Evolutionary conservation across 2,329 filamentous ascomycete genomes (phyloP), one percentile per base, ranked within the genome.

Genomic region (Blastomyces emzantsi): DNA sequence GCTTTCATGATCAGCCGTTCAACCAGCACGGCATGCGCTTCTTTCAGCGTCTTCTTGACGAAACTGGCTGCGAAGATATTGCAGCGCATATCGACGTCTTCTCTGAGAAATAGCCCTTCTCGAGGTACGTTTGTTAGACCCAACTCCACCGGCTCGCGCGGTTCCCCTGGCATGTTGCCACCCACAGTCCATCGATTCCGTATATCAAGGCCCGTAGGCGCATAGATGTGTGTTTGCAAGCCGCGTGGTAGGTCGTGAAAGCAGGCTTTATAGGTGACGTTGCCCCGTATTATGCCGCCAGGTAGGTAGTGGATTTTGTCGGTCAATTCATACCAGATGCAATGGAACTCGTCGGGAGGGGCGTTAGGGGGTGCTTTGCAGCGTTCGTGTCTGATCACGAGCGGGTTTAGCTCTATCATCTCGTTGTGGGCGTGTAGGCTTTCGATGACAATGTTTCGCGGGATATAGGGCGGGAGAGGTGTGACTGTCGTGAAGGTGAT

Each of bases 341-440:
- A 89, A 66, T 84, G 79, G 65, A 81, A 84, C 77, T 96, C 91
- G 69, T 94, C 90, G 19, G 85, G 78, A 0, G 84, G 79, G 15
- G 88, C 87, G 71, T 87, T 83, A 30, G 81, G 71, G 0, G 90
- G 90, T 1, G 90, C 82, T 57, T 83, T 81, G 75, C 90, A 90
- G 41, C 81, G 81, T 68, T 87, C 83, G 64, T 90, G 84, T 65
- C 89, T 86, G 66, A 88, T 85, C 63, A 96, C 88, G 58, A 95
- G 81, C 1, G 91, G 91, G 74, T 95, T 96, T 64, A 96, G 80
- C 72, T 93, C 88, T 71, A 96, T 95, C 87, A 96, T 95, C 69
- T 87, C 87, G 60, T 82, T 74, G 76, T 95, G 90, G 74, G 88
- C 83, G 74, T 91, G 90, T 41, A 96, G 85, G 68, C 90, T 90